A percentile compares a stretch with the other conserved stretches of the same genome.
Conservation (phyloP, 225 moss, liverwort and hornwort species). For the Neckera pumila region DNA sequence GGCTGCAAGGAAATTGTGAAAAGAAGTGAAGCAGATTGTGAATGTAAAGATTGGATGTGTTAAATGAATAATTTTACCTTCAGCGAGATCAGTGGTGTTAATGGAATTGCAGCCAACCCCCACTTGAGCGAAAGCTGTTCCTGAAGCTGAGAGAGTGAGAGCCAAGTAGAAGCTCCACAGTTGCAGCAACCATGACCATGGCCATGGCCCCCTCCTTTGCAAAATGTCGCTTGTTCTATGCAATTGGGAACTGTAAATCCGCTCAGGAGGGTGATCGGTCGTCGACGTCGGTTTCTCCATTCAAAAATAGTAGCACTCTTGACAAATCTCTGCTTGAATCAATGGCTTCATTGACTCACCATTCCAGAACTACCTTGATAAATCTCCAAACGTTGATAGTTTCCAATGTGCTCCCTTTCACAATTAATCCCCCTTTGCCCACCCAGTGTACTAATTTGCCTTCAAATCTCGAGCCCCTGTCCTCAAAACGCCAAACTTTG, state of each 20-base stretch:
- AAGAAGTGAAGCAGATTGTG: background rate
- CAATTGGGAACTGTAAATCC: background rate
- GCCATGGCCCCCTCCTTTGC: background rate
- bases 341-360: background rate
- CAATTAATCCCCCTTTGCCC: background rate
- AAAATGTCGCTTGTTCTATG: background rate
- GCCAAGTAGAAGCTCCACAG: background rate
- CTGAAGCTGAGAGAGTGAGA: background rate
- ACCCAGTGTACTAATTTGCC: too few relatives aligned
- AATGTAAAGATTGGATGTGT: background rate
- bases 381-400: background rate
- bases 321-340: background rate
- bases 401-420: background rate
- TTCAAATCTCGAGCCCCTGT: background rate
- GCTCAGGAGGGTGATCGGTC: background rate
- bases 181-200: background rate
- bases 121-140: background rate
- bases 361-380: background rate
- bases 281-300: slow-evolving; percentile 1
- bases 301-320: background rate
- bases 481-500: background rate
- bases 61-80: background rate
- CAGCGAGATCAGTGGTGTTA: background rate
- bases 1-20: background rate
- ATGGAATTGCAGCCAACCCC: background rate